Base-by-base conservation (phyloP, 306 rosid species). In the Ormosia emarginata region DNA sequence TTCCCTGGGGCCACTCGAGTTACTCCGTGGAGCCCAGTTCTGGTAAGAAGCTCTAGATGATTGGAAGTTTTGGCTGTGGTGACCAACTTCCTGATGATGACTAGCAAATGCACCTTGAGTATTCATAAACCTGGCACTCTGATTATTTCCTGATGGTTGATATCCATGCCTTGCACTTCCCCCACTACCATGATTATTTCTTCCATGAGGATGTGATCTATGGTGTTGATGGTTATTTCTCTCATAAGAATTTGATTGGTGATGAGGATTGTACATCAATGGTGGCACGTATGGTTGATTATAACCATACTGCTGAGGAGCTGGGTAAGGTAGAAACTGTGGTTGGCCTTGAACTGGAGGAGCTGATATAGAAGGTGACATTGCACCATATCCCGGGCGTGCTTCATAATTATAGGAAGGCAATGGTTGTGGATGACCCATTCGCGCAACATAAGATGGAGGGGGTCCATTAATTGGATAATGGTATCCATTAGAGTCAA, bases 131-230 rank as follows among this genome's bases (percentile, higher is more conserved):
- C 81, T 81, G 4, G 79, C 81, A 15, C 82, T 81, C 14, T 85
- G 90, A 74, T 79, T 80, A 73, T 18, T 68, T 55, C 90, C 91
- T 14, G 91, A 81, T 13, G 83, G 85, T 66, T 85, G 85, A 75
- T 82, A 83, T 2, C 68, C 82, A 53, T 84, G 81, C 77, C 87
- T 86, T 14, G 58, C 50, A 62, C 62, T 79, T 55, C 75, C 87
- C 7, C 82, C 89, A 44, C 52, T 50, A 53, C 81, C 71, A 55
- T 84, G 90, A 67, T 71, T 62, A 76, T 85, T 82, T 81, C 92
- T 87, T 76, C 83, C 92, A 61, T 87, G 81, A 77, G 85, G 74
- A 68, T 85, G 91, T 67, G 91, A 34, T 79, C 89, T 67, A 53
- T 55, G 50, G 44, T 69, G 87, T 11, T 67, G 76, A 66, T 82